Conservation (phyloP, 495 filamentous ascomycete genomes). For the Rusavskia elegans region DNA sequence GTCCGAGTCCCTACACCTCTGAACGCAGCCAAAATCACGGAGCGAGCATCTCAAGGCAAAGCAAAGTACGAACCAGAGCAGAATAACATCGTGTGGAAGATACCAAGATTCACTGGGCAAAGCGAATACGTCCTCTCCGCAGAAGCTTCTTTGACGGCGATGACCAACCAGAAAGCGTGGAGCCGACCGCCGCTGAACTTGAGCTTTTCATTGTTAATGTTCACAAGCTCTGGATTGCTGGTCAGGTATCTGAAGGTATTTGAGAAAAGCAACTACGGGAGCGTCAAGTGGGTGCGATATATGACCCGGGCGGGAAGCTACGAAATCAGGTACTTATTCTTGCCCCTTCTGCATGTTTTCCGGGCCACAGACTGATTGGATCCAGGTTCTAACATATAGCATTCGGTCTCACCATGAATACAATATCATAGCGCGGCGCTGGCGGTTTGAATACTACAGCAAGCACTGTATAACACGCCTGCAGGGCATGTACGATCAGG, state of each 20-base stretch:
- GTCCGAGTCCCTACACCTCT: constrained; percentile 89
- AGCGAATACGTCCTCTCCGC: constrained; percentile 89
- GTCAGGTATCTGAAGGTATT: constrained; percentile 98
- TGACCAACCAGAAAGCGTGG: constrained; percentile 99
- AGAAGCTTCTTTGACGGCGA: constrained; percentile 81
- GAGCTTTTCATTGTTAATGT: constrained; percentile 91
- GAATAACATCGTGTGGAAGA: constrained; percentile 99
- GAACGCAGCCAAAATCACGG: constrained; percentile 90
- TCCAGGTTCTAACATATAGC: constrained; percentile 3
- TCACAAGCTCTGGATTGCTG: constrained; percentile 81
- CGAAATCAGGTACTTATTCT: constrained; percentile 32
- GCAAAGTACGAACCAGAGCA: constrained; percentile 97
- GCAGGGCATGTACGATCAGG: background rate
- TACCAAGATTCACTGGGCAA: constrained; percentile 88
- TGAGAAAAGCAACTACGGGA: constrained; percentile 97
- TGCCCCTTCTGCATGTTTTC: background rate
- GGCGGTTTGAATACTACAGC: background rate
- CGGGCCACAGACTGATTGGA: background rate
- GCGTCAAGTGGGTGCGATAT: constrained; percentile 98
- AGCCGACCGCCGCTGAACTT: constrained; percentile 81
- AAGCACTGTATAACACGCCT: background rate
- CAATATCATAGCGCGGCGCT: constrained; percentile 10
- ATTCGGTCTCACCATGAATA: background rate
- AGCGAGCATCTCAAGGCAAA: constrained; percentile 85
- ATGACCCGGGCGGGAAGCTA: constrained; percentile 80